Evolutionary conservation across 2,329 filamentous ascomycete species (phyloP).

Genomic region (Fusarium tanahbumbuense): DNA sequence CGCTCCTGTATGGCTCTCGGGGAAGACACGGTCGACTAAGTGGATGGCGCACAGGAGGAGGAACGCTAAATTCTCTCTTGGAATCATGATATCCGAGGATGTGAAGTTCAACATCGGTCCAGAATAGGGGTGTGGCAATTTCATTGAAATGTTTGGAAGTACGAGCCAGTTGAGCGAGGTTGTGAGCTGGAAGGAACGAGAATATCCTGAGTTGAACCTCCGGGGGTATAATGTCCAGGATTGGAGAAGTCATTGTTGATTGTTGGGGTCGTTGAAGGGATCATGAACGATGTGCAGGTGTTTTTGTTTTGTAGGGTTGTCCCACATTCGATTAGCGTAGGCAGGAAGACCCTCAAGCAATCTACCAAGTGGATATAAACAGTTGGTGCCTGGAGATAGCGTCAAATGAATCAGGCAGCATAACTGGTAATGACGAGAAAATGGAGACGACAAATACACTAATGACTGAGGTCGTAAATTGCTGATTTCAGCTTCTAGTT

Average conservation of each 20-base stretch:
- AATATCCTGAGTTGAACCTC: constrained; percentile 16
- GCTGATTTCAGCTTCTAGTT: too few species aligned
- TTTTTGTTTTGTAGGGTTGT: neutral
- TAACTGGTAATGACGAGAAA: neutral
- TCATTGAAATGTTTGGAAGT: constrained; percentile 15
- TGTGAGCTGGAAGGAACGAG: neutral
- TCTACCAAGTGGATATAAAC: neutral
- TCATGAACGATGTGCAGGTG: neutral
- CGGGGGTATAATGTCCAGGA: neutral
- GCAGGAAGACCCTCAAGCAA: neutral
- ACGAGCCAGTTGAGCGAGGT: neutral
- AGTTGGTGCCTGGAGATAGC: neutral
- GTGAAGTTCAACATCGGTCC: constrained; percentile 35
- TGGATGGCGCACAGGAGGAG: constrained; percentile 6
- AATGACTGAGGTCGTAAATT: neutral
- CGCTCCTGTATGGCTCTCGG: neutral
- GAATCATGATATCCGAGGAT: constrained; percentile 16
- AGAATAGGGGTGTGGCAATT: constrained; percentile 15
- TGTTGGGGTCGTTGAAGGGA: neutral
- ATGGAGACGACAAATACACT: neutral
- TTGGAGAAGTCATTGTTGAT: neutral
- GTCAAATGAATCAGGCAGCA: neutral
- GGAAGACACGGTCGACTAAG: neutral
- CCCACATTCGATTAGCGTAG: neutral
- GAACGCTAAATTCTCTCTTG: neutral